Evolutionary conservation across 768 basidiomycete genomes (phyloP).

Genomic region (Mycena alexandri): DNA sequence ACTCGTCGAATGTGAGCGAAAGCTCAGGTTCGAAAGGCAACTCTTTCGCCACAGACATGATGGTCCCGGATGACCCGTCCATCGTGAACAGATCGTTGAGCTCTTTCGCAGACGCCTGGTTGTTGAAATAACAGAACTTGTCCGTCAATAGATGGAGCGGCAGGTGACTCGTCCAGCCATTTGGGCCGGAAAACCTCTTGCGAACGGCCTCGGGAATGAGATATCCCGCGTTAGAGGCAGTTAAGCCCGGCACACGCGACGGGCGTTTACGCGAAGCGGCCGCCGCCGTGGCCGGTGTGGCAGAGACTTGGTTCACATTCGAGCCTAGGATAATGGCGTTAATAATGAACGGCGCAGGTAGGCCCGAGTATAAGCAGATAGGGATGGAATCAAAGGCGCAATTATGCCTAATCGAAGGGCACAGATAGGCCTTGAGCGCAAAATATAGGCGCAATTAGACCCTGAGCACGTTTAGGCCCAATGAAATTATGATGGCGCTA

Average conservation of each 20-base stretch:
- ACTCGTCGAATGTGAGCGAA: slow-evolving; percentile 39
- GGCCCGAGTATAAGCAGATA: no score
- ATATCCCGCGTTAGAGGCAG: neutral
- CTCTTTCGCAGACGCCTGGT: slow-evolving; percentile 7
- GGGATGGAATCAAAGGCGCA: no score
- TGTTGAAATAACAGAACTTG: slow-evolving; percentile 20
- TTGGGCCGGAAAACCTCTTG: neutral
- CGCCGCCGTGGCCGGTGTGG: neutral
- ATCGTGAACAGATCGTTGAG: slow-evolving; percentile 8
- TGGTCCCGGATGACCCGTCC: slow-evolving; percentile 9
- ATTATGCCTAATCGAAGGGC: no score
- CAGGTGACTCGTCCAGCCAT: slow-evolving; percentile 28
- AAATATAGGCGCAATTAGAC: no score
- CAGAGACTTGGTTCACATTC: no score
- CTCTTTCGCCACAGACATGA: slow-evolving; percentile 24
- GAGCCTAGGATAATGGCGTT: no score
- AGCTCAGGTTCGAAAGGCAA: slow-evolving; percentile 28
- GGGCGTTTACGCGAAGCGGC: neutral
- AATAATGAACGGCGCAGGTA: no score
- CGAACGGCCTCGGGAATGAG: neutral
- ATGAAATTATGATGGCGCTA: no score
- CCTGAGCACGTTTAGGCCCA: no score
- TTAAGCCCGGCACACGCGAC: neutral
- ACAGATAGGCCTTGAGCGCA: no score
- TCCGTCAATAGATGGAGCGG: slow-evolving; percentile 39